phyloP scores from a whole-genome alignment of 352 stramenopile genomes.

The Globisporangium megalacanthum region DNA sequence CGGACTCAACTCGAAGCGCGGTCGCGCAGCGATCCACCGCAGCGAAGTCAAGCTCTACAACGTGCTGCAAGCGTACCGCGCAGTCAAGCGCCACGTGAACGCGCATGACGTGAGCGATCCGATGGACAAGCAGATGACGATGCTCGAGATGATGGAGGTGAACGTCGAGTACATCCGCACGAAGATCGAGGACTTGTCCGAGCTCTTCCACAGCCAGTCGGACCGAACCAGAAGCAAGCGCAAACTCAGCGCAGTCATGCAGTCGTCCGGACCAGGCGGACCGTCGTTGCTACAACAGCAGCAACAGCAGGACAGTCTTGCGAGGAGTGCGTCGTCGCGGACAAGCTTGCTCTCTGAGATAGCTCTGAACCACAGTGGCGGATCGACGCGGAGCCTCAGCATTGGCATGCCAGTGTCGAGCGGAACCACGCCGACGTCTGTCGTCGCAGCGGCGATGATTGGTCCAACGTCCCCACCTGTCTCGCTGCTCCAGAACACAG shows the following conservation, averaged over 20 bases:
- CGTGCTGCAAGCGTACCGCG: conserved; percentile 47
- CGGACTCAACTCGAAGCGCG: conserved; percentile 10
- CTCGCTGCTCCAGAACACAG: neutral
- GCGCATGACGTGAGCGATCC: conserved; percentile 65
- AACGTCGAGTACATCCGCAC: conserved; percentile 80
- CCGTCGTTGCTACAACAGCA: conserved; percentile 6
- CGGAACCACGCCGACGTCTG: neutral
- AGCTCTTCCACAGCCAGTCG: conserved; percentile 35
- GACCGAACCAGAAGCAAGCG: conserved; percentile 16
- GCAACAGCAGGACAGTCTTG: conserved; percentile 1
- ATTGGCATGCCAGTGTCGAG: neutral
- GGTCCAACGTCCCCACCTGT: neutral
- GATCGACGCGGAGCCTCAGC: neutral
- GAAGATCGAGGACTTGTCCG: conserved; percentile 66
- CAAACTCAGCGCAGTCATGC: conserved; percentile 7
- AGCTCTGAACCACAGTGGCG: conserved; percentile 2
- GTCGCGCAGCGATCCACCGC: conserved; percentile 1
- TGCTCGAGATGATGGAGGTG: conserved; percentile 85
- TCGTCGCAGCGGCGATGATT: conserved; percentile 1
- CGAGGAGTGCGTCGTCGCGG: neutral
- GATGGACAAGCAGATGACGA: conserved; percentile 80
- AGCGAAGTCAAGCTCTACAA: conserved; percentile 63
- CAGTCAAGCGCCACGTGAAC: conserved; percentile 52
- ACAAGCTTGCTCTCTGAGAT: neutral
- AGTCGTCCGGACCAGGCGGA: too few relatives aligned